Evolutionary conservation across 371 early-diverging fungal species (phyloP).

Genomic region (Syncephalastrum sp.): DNA sequence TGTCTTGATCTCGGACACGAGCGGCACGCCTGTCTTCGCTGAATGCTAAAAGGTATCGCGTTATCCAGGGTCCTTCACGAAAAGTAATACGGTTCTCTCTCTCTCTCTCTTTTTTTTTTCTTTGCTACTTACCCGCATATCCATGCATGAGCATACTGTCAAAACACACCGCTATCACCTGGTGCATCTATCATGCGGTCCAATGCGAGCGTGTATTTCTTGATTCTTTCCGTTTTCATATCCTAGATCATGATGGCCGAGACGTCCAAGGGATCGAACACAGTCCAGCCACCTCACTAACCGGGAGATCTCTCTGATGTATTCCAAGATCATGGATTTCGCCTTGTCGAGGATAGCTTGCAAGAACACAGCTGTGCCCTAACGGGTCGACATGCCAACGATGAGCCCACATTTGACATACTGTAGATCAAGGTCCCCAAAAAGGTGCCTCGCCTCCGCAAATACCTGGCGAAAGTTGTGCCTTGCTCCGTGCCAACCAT

Average conservation of each 20-base stretch:
- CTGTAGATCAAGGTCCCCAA: conserved; percentile 40
- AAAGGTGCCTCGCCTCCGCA: conserved; percentile 75
- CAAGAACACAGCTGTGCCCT: conserved; percentile 94
- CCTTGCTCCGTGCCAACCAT: conserved; percentile 92
- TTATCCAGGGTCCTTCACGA: background rate
- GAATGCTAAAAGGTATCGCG: conserved; percentile 30
- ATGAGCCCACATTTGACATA: conserved; percentile 96
- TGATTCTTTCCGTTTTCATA: conserved; percentile 85
- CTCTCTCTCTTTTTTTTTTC: background rate
- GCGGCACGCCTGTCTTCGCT: conserved; percentile 26
- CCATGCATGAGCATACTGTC: conserved; percentile 96
- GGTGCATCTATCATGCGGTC: conserved; percentile 90
- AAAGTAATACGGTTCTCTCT: no score
- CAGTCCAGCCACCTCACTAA: conserved; percentile 43
- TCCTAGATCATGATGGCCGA: conserved; percentile 95
- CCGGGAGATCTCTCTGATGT: conserved; percentile 24
- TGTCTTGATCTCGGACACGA: conserved; percentile 19
- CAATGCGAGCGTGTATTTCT: conserved; percentile 96
- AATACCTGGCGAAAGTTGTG: conserved; percentile 96
- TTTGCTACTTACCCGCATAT: conserved; percentile 64
- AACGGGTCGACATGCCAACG: conserved; percentile 94
- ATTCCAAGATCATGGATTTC: conserved; percentile 48
- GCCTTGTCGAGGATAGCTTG: conserved; percentile 94
- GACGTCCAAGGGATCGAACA: conserved; percentile 71
- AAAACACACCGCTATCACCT: conserved; percentile 97